These are phyloP conservation scores for Vitis cinerea DNA, from an alignment of 164 flowering plant genomes.

Conservation along the genomic window DNA sequence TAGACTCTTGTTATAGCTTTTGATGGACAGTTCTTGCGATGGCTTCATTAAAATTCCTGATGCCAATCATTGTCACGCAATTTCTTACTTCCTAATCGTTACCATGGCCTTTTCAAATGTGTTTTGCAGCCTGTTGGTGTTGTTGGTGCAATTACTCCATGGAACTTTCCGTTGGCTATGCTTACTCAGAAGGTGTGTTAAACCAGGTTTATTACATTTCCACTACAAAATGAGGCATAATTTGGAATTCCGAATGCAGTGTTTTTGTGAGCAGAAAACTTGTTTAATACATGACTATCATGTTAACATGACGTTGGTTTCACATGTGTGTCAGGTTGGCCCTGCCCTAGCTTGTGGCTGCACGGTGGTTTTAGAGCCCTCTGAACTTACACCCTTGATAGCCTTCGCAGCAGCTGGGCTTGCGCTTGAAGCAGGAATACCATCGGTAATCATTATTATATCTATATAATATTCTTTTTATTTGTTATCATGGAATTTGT, in stretches of 20 bases:
- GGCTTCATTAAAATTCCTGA: too few relatives aligned
- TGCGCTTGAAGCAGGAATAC: slow-evolving; percentile 76
- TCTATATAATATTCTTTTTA: not conserved
- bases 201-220: too few relatives aligned
- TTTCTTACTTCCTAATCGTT: not conserved
- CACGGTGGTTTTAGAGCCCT: slow-evolving; percentile 76
- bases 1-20: too few relatives aligned
- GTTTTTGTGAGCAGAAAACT: not conserved
- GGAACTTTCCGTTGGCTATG: slow-evolving; percentile 89
- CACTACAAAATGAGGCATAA: too few relatives aligned
- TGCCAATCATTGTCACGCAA: not conserved
- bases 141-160: slow-evolving; percentile 82
- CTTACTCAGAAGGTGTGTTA: slow-evolving; percentile 40
- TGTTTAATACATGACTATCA: not conserved
- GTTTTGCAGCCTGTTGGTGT: slow-evolving; percentile 77
- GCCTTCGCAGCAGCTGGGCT: slow-evolving; percentile 83
- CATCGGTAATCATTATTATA: slow-evolving; percentile 4
- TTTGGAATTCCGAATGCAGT: slow-evolving; percentile 32
- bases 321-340: slow-evolving; percentile 48
- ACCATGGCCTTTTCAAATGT: too few relatives aligned
- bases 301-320: not conserved
- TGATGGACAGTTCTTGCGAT: too few relatives aligned
- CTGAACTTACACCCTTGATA: slow-evolving; percentile 77
- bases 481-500: not conserved
- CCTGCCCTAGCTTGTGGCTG: slow-evolving; percentile 88